These are phyloP conservation scores for Russula olivacea DNA, from an alignment of 768 basidiomycete genomes.

Conservation along the genomic window DNA sequence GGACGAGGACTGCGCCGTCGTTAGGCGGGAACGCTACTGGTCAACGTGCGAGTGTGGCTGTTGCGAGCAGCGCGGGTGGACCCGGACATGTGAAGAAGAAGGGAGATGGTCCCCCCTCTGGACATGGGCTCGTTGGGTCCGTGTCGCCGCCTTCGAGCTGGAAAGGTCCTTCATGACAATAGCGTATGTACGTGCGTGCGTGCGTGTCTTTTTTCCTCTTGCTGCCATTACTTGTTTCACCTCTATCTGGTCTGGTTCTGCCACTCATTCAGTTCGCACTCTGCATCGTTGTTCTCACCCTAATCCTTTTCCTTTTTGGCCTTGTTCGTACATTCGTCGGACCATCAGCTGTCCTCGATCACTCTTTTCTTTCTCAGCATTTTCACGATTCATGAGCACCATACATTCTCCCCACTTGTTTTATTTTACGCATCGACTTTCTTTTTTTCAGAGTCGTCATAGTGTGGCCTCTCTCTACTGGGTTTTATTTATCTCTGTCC, in stretches of 20 bases:
- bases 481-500: not conserved
- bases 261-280: not conserved
- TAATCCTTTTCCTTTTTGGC: not conserved
- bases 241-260: not conserved
- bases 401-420: not conserved
- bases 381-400: not conserved
- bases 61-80: not conserved
- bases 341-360: not conserved
- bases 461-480: not conserved
- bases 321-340: not conserved
- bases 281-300: not conserved
- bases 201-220: not conserved
- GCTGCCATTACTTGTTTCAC: not conserved
- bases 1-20: slow-evolving; percentile 33
- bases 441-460: not conserved
- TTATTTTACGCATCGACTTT: not conserved
- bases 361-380: not conserved
- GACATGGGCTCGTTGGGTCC: slow-evolving; percentile 22
- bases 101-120: not conserved
- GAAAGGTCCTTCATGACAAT: slow-evolving; percentile 24
- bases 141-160: slow-evolving; percentile 34
- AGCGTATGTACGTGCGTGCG: not conserved
- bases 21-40: slow-evolving; percentile 5
- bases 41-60: not conserved
- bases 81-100: slow-evolving; percentile 5